Evolutionary conservation across 495 filamentous ascomycete species (phyloP).

Genomic region (Trichoderma asperelloides): DNA sequence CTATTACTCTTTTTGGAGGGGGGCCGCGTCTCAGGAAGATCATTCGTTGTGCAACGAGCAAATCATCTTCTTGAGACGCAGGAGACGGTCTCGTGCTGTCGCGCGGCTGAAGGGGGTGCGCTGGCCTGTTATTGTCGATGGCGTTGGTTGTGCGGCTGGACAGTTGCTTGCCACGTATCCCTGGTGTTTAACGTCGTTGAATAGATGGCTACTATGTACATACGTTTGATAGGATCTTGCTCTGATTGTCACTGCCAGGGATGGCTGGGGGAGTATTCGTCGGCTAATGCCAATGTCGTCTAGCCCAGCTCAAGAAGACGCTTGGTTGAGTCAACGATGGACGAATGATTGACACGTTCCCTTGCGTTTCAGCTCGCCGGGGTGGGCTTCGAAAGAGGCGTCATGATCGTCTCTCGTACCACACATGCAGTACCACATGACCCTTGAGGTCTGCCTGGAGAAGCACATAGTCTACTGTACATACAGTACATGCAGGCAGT

Average conservation of each 20-base stretch:
- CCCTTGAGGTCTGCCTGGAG: too few species aligned
- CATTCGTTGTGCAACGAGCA: too few species aligned
- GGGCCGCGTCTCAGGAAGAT: too few species aligned
- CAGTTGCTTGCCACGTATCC: background rate
- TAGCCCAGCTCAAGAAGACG: background rate
- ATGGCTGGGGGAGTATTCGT: background rate
- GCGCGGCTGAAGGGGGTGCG: background rate
- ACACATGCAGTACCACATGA: background rate
- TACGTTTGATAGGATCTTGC: background rate
- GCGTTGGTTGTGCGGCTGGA: background rate
- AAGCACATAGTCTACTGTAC: too few species aligned
- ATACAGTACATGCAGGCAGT: too few species aligned
- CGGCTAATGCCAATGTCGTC: background rate
- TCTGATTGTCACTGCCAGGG: background rate
- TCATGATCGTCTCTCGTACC: background rate
- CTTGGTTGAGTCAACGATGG: background rate
- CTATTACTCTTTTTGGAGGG: too few species aligned
- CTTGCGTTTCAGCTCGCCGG: background rate
- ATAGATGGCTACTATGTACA: background rate
- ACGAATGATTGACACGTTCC: background rate
- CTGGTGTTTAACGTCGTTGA: background rate
- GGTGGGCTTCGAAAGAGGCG: background rate
- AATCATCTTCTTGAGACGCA: too few species aligned
- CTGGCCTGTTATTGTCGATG: background rate
- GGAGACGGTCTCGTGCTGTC: too few species aligned